A percentile compares a stretch with the other conserved stretches of the same genome.
Conservation (phyloP, 2,329 filamentous ascomycete species). For the Lasiodiplodia hormozganensis region DNA sequence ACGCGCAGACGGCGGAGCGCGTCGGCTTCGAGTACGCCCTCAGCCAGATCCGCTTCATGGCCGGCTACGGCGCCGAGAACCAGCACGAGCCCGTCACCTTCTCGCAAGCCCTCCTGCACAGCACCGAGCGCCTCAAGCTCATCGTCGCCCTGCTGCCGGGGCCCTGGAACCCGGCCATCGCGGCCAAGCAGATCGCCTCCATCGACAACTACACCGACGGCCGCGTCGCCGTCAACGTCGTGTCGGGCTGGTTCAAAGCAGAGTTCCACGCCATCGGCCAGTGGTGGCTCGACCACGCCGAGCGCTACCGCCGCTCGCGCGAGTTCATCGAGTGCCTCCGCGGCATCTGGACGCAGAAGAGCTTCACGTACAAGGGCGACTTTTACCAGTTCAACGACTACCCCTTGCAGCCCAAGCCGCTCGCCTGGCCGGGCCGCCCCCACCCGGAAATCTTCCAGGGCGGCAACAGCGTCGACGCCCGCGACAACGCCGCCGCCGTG, state of each 20-base stretch:
- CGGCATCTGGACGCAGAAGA: slow-evolving; percentile 59
- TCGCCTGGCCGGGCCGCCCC: slow-evolving; percentile 48
- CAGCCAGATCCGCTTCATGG: slow-evolving; percentile 61
- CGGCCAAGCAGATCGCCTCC: slow-evolving; percentile 61
- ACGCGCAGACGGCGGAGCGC: slow-evolving; percentile 57
- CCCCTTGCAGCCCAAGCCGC: slow-evolving; percentile 57
- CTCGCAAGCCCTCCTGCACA: slow-evolving; percentile 57
- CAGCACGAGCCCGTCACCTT: slow-evolving; percentile 62
- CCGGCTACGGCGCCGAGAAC: slow-evolving; percentile 56
- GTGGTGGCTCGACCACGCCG: slow-evolving; percentile 63
- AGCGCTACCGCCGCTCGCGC: slow-evolving; percentile 58
- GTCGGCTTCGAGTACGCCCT: slow-evolving; percentile 61
- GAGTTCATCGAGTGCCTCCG: slow-evolving; percentile 61
- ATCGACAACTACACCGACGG: slow-evolving; percentile 62
- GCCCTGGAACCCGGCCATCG: slow-evolving; percentile 59
- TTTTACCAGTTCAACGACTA: slow-evolving; percentile 63
- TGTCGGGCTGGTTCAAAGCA: slow-evolving; percentile 62
- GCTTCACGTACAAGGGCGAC: slow-evolving; percentile 58
- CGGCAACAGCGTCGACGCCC: slow-evolving; percentile 59
- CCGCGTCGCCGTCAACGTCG: slow-evolving; percentile 60
- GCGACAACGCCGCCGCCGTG: slow-evolving; percentile 57
- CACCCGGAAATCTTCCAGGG: slow-evolving; percentile 63
- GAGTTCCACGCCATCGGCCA: slow-evolving; percentile 61
- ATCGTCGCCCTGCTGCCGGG: slow-evolving; percentile 61
- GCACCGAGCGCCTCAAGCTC: slow-evolving; percentile 57